phyloP scores from a whole-genome alignment of 2,329 filamentous ascomycete genomes.

The Amauroascus niger region DNA sequence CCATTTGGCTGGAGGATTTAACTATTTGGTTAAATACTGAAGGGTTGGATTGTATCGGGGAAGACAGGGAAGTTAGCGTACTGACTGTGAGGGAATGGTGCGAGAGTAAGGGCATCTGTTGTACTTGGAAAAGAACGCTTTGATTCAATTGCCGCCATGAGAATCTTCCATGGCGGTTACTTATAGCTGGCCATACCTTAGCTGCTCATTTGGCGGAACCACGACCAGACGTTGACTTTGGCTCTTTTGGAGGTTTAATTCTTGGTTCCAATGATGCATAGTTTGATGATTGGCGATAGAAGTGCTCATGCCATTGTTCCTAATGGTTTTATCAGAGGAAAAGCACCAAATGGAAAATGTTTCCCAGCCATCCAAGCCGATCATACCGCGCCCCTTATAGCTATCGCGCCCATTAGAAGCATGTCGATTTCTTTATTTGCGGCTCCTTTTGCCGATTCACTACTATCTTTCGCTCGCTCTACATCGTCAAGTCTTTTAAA shows the following conservation, averaged over 20 bases:
- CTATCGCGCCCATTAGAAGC: conserved; percentile 66
- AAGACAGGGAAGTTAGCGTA: conserved; percentile 54
- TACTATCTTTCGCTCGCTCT: conserved; percentile 16
- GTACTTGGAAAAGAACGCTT: conserved; percentile 53
- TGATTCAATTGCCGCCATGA: neutral
- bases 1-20: conserved; percentile 78
- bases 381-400: conserved; percentile 53
- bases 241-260: neutral
- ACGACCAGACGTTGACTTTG: neutral
- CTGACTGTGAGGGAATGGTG: conserved; percentile 79
- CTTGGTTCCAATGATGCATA: neutral
- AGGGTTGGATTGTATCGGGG: conserved; percentile 52
- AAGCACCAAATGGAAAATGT: neutral
- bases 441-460: conserved; percentile 23
- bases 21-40: conserved; percentile 71
- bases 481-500: conserved; percentile 20
- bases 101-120: conserved; percentile 75
- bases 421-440: conserved; percentile 50
- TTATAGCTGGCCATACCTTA: too few species aligned
- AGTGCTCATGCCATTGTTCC: neutral
- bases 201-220: too few species aligned
- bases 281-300: neutral
- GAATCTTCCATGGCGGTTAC: too few species aligned
- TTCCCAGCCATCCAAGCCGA: neutral
- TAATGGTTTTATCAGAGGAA: neutral